Evolutionary conservation across 2,329 filamentous ascomycete species (phyloP), one percentile per base, ranked within the genome.

Genomic region (Aureobasidium namibiae): DNA sequence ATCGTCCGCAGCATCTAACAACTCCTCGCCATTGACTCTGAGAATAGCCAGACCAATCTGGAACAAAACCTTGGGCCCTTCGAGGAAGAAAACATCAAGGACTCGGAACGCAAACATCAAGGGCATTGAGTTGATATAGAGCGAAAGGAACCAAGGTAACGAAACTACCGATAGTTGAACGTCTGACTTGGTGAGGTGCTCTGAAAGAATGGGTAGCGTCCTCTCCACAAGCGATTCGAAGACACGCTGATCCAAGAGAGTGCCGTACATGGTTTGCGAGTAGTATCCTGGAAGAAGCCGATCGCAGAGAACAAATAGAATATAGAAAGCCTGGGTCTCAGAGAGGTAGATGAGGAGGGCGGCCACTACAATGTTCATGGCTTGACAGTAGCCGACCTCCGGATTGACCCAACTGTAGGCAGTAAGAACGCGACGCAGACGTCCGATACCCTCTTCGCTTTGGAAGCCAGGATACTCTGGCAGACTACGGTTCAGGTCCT

Each of bases 121-220:
- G 4, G 94, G 94, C 94, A 99, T 99, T 1, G 92, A 97, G 80
- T 99, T 99, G 79, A 99, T 95, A 75, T 97, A 99, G 18, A 99
- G 80, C 5, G 92, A 97, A 59, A 99, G 80, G 71, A 99, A 99
- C 94, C 94, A 99, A 3, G 94, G 94, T 44, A 99, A 80, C 10
- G 92, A 97, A 16, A 97, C 94, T 34, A 99, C 94, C 0, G 94
- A 97, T 21, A 99, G 83, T 73, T 99, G 95, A 23, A 99, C 91
- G 69, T 99, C 94, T 61, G 89, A 94, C 75, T 94, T 95, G 64
- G 92, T 88, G n/a, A 99, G 83, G 69, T 99, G 94, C 23, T 97
- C 92, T 92, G 94, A 99, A 16, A 99, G 82, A 61, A 99, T 88
- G 1, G 94, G 94, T 92, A 99, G 97, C 1, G 94, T 99, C 76